Evolutionary conservation across 805 yeast genomes (phyloP), one percentile per base, ranked within the genome.

Genomic region (Yamadazyma ubonensis): DNA sequence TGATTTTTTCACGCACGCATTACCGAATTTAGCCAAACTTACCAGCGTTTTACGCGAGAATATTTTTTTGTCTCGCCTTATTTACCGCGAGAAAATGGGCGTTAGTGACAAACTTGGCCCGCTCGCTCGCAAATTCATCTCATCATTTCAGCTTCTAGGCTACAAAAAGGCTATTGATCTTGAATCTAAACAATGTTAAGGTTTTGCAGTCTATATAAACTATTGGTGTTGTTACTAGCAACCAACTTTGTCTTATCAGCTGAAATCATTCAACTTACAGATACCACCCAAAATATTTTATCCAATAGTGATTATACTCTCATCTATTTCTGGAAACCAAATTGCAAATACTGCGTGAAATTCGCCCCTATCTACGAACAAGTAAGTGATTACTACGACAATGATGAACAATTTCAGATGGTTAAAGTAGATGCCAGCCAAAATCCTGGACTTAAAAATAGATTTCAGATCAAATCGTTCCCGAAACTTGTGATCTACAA

Each of bases 401-500:
- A 70, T 22, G 58, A 61, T 31, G 53, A 66, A 4, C 52, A 56
- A 9, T 54, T 69, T 16, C 74, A 68, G 44, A 33, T 65, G 0
- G 33, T 64, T 19, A 61, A 61, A 41, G 48, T 61, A 5, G 57
- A 68, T 34, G 65, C 58, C 1, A 43, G 48, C n/a, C 26, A 28
- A 11, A 57, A 57, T 46, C 54, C 51, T 26, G 52, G 65, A 12
- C 55, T 76, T 5, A 57, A 70, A 27, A 50, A 49, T 23, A 53
- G 68, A 34, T 76, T 76, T 42, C 49, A 52, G 11, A 59, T 79
- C 3, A 43, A 48, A 8, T 67, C 65, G 14, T 80, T 64, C 51
- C 86, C 86, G 1, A 61, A 73, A 0, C 42, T 80, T 36, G 67
- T 70, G 47, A 50, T 79, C 23, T 70, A 75, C 43, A 57, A 70